phyloP scores from a whole-genome alignment of 2,329 filamentous ascomycete genomes.

The Colletotrichum tropicicola region DNA sequence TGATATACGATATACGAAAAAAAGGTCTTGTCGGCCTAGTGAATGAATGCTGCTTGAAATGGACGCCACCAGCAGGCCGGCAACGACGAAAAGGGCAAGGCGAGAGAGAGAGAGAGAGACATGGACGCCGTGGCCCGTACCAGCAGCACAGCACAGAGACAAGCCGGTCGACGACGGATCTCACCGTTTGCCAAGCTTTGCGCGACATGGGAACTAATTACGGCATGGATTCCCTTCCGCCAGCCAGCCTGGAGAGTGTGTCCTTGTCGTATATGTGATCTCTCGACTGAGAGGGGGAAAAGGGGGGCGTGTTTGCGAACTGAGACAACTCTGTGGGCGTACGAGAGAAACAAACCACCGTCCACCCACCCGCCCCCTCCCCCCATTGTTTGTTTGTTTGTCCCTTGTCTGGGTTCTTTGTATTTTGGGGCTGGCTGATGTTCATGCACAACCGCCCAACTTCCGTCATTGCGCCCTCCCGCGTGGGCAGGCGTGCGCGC shows the following conservation, averaged over 20 bases:
- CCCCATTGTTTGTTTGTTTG: background rate
- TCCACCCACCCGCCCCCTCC: background rate
- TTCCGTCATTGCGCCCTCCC: background rate
- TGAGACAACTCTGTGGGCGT: constrained; percentile 3
- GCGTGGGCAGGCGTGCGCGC: background rate
- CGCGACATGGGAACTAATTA: background rate
- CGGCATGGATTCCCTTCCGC: background rate
- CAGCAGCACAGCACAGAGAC: background rate
- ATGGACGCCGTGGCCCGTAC: too few species aligned
- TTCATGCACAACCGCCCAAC: background rate
- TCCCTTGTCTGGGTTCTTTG: background rate
- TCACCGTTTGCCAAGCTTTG: background rate
- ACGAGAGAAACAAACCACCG: background rate
- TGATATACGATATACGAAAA: constrained; percentile 3
- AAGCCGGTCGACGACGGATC: background rate
- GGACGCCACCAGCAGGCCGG: background rate
- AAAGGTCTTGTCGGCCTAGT: background rate
- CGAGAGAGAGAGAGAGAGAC: background rate
- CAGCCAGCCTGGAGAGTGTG: background rate
- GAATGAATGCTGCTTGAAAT: background rate
- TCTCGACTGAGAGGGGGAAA: background rate
- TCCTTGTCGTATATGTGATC: background rate
- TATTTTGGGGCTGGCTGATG: background rate
- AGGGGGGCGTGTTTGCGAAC: background rate
- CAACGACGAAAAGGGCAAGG: background rate